These are phyloP conservation scores for Corylus heterophylla DNA, from an alignment of 306 rosid genomes.

Conservation along the genomic window DNA sequence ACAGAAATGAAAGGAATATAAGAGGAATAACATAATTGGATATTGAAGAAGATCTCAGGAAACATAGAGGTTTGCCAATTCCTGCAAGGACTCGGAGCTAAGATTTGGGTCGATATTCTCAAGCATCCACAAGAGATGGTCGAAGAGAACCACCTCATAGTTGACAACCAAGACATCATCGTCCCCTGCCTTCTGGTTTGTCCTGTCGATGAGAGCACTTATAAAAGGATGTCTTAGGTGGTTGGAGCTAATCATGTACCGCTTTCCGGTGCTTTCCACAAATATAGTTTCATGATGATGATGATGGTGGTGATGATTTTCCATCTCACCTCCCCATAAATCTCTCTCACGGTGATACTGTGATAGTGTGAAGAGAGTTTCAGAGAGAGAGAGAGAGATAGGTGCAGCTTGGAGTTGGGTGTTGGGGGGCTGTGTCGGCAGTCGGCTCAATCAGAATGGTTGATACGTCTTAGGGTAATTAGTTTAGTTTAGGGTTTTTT, in stretches of 20 bases:
- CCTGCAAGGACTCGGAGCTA: conserved; percentile 73
- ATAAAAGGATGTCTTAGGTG: conserved; percentile 70
- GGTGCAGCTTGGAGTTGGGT: no score
- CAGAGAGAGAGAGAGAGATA: no score
- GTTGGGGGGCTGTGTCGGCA: no score
- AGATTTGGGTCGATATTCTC: conserved; percentile 76
- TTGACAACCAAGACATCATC: conserved; percentile 48
- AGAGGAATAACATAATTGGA: not conserved
- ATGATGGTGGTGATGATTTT: no score
- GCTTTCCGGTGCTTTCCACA: conserved; percentile 78
- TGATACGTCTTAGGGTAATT: no score
- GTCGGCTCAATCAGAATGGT: no score
- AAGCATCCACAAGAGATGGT: conserved; percentile 88
- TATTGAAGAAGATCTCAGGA: conserved; percentile 26
- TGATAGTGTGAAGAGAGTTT: no score
- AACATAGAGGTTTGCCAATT: conserved; percentile 80
- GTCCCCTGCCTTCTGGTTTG: conserved; percentile 31
- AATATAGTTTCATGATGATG: conserved; percentile 43
- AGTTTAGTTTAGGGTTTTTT: no score
- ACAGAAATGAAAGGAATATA: not conserved
- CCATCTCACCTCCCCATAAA: conserved; percentile 22
- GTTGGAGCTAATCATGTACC: conserved; percentile 64
- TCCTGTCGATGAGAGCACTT: conserved; percentile 65
- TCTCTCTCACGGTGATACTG: conserved; percentile 19
- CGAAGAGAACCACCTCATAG: conserved; percentile 90